A percentile compares a stretch with the other conserved stretches of the same genome.
These are phyloP conservation scores for Amphicarpaea edgeworthii DNA, from an alignment of 306 rosid species.

Conservation along the genomic window DNA sequence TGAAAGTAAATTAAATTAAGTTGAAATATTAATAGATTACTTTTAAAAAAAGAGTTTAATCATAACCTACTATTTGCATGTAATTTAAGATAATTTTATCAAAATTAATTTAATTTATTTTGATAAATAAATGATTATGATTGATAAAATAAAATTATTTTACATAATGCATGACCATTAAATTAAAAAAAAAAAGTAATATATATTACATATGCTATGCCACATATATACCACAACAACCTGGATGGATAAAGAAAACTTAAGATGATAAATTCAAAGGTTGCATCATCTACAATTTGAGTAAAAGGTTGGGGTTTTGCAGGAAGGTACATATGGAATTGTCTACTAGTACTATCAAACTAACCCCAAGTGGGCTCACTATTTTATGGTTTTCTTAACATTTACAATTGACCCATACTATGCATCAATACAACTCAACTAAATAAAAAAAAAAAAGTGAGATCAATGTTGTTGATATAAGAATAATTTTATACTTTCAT, in stretches of 20 bases:
- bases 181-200: not conserved
- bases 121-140: no score
- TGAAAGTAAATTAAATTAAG: not conserved
- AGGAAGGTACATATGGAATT: constrained; percentile 32
- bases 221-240: constrained; percentile 3
- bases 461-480: no score
- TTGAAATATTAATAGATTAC: no score
- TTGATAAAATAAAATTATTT: no score
- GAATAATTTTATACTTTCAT: no score
- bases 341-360: constrained; percentile 42
- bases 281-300: constrained; percentile 25
- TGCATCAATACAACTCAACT: constrained; percentile 17
- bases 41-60: no score
- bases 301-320: constrained; percentile 33
- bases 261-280: constrained; percentile 31
- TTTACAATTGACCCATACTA: constrained; percentile 27
- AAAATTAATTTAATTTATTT: no score
- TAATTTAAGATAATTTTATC: no score
- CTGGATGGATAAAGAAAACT: constrained; percentile 22
- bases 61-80: no score
- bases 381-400: constrained; percentile 13
- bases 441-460: not conserved
- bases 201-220: not conserved
- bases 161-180: no score
- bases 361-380: constrained; percentile 42